These are phyloP conservation scores for Exserohilum rostratum DNA, from an alignment of 2,329 filamentous ascomycete genomes.

Conservation along the genomic window DNA sequence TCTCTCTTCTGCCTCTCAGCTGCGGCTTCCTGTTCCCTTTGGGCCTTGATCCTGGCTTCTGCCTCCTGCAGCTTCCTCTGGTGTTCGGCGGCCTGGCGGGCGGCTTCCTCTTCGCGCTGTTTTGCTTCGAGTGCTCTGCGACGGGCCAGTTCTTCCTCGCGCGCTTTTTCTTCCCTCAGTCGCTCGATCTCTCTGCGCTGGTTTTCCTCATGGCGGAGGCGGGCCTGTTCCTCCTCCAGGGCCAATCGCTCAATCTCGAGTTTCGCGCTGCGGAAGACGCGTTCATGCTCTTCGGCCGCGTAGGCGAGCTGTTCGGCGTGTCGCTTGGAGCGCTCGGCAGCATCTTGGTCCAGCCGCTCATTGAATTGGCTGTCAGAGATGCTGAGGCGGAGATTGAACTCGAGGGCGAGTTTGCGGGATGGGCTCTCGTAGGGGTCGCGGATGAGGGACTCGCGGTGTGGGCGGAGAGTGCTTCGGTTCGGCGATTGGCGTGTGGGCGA, in stretches of 20 bases:
- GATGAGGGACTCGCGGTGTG: slow-evolving; percentile 31
- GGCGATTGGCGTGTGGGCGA: slow-evolving; percentile 44
- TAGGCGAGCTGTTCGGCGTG: slow-evolving; percentile 71
- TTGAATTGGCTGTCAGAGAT: slow-evolving; percentile 56
- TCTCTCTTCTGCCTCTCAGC: slow-evolving; percentile 35
- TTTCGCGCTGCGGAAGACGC: slow-evolving; percentile 64
- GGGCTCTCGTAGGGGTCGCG: slow-evolving; percentile 42
- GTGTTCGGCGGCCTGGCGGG: slow-evolving; percentile 34
- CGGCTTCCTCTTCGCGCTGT: slow-evolving; percentile 40
- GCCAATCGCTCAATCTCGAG: slow-evolving; percentile 58
- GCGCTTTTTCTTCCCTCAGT: slow-evolving; percentile 53
- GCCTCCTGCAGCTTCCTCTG: slow-evolving; percentile 39
- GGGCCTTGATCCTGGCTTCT: slow-evolving; percentile 38
- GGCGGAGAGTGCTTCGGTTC: slow-evolving; percentile 30
- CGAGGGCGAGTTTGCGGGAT: slow-evolving; percentile 44
- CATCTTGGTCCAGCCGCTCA: slow-evolving; percentile 66
- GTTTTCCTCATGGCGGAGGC: slow-evolving; percentile 41
- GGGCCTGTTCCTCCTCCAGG: slow-evolving; percentile 49
- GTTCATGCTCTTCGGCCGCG: slow-evolving; percentile 70
- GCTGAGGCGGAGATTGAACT: slow-evolving; percentile 52
- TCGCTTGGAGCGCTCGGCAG: slow-evolving; percentile 66
- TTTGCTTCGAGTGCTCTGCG: slow-evolving; percentile 43
- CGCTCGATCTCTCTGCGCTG: slow-evolving; percentile 48
- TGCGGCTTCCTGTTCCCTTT: slow-evolving; percentile 39
- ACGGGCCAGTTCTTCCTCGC: slow-evolving; percentile 47